Evolutionary conservation across 495 filamentous ascomycete species (phyloP), one percentile per base, ranked within the genome.

Genomic region (Neurospora sp.): DNA sequence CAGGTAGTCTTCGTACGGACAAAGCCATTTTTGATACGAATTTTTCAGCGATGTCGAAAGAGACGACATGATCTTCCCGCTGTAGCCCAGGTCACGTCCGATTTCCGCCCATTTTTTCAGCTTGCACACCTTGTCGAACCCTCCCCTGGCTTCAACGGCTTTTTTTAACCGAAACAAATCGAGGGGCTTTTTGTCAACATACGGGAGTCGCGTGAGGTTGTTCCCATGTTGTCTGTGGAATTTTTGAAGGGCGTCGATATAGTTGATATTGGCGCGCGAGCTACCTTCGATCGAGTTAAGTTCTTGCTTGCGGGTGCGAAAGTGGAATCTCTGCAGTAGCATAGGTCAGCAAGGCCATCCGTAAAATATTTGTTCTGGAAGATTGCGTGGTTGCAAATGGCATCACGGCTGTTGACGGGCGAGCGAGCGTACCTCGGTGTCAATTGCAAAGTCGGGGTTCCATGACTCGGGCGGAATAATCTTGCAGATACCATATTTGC

Each of bases 31-130:
- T 79, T 97, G 93, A 78, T 96, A 99, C 7, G 96, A 98, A 78
- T 98, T 99, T 82, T 98, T 99, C 70, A 99, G 88, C 27, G 96
- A 98, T 1, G 96, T 99, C 12, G 96, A 99, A 54, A 99, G 83
- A n/a, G 96, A 98, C 0, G 96, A 98, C 96, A 99, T 99, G 76
- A 99, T 99, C 83, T 99, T 99, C 79, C 96, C 96, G 79, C 96
- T 98, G 83, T 99, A 99, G 71, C 96, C 96, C 23, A 99, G 84
- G 81, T 98, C 95, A 79, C 96, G 91, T 41, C 96, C 96, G 75
- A 99, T 98, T 81, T 99, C 96, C 0, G 96, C 96, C 96, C 96
- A 99, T 85, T 97, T 98, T 82, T 99, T 99, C 70, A 90, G 87
- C 83, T 97, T 98, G 86, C 96, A 98, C 44, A 99, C 96, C 75